These are phyloP conservation scores for Plasmopara viticola DNA, from an alignment of 352 stramenopile genomes.

Conservation along the genomic window DNA sequence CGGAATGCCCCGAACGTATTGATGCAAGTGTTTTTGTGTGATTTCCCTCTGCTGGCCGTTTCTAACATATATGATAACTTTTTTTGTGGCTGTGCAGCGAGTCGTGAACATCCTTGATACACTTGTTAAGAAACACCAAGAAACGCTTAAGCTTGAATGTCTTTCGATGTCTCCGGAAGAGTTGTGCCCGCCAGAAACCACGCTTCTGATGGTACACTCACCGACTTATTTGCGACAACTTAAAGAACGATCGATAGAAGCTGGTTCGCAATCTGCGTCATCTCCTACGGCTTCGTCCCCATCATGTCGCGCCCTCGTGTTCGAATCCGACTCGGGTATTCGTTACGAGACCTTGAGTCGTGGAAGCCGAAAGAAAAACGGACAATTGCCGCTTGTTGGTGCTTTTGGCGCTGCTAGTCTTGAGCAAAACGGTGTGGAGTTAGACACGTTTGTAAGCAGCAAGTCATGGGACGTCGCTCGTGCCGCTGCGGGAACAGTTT, in stretches of 20 bases:
- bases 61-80: constrained; percentile 1
- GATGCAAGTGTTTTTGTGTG: constrained; percentile 41
- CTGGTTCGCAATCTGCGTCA: constrained; percentile 31
- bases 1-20: constrained; percentile 75
- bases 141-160: constrained; percentile 61
- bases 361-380: constrained; percentile 27
- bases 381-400: constrained; percentile 41
- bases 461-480: constrained; percentile 82
- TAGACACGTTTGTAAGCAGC: constrained; percentile 84
- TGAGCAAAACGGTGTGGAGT: constrained; percentile 53
- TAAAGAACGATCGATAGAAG: constrained; percentile 57
- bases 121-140: constrained; percentile 57
- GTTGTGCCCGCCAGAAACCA: constrained; percentile 66
- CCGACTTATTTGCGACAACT: constrained; percentile 74
- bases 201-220: constrained; percentile 74
- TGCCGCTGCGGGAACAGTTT: constrained; percentile 72
- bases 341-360: constrained; percentile 33
- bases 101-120: constrained; percentile 63
- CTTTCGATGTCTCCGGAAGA: constrained; percentile 63
- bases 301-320: constrained; percentile 50
- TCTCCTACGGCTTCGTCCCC: constrained; percentile 30
- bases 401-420: constrained; percentile 67
- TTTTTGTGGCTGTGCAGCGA: constrained; percentile 29
- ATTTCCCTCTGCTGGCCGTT: constrained; percentile 11
- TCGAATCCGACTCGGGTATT: constrained; percentile 72